Base-by-base conservation (phyloP, 1,284 basidiomycete species). In the Leccinum fallax region DNA sequence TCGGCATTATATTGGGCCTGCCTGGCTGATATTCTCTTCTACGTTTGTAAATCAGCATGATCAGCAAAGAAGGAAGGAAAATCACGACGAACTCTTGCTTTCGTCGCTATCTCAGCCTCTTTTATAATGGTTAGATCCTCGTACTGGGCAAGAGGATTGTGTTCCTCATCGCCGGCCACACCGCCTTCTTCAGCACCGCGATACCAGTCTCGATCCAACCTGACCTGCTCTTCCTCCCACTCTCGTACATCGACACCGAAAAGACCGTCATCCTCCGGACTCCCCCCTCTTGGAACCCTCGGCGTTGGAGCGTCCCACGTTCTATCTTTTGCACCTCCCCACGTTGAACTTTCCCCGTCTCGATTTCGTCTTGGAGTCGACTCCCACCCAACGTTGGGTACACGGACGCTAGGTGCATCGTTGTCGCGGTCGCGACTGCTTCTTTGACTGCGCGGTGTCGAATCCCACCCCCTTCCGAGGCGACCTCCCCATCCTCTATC, bases 1-100 rank as follows among this genome's bases (percentile, higher is more conserved):
- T 99, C 97, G 24, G 94, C 94, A 69, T 98, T 98, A 74, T 95
- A 96, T 87, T 97, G 95, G 1, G 95, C 95, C 76, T 97, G 95
- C 60, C 89, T 83, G 4, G 95, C 95, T 1, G 94, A 96, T 19
- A 96, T 87, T 75, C 90, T 90, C 78, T 90, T 94, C 84, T 90
- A 65, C 6, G 24, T 38, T 28, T 59, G 24, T 4, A 8, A 15
- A 43, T 67, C 6, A 69, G 59, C 19, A 54, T 43, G 40, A 61
- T 55, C 55, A 38, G 59, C 5, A n/a, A 32, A 26, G 24, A 28
- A 43, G 5, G n/a, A 19, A 10, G 43, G 21, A 5, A 13, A 28
- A 26, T 13, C 3, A 34, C 30, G 32, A 43, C 87, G 63, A 55
- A 90, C 90, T 55, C 87, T 85, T 71, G 89, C 87, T 75, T 94